Evolutionary conservation across 179 eudicot species (phyloP).

Genomic region (Monotropa hypopitys): DNA sequence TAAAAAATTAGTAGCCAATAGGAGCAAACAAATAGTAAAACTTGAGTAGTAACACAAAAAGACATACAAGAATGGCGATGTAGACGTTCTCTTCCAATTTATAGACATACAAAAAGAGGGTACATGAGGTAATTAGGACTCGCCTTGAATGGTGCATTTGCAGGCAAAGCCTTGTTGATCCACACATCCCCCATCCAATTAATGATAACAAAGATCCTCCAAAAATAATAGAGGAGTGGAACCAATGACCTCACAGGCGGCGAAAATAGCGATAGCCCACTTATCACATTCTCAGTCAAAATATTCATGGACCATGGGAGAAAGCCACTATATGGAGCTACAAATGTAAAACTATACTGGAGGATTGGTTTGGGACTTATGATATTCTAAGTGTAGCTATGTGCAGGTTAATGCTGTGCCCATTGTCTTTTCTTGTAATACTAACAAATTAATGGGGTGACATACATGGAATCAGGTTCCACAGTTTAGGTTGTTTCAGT

Average conservation of each 20-base stretch:
- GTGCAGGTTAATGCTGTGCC: not conserved
- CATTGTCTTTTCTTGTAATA: not conserved
- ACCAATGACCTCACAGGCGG: conserved; percentile 82
- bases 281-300: conserved; percentile 65
- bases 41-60: too few relatives aligned
- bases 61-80: too few relatives aligned
- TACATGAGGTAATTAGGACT: not conserved
- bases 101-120: not conserved
- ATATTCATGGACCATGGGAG: conserved; percentile 16
- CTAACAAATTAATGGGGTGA: not conserved
- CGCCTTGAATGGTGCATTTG: conserved; percentile 50
- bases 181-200: conserved; percentile 77
- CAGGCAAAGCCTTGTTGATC: conserved; percentile 52
- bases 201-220: conserved; percentile 61
- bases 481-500: not conserved
- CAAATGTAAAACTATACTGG: not conserved
- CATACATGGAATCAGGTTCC: not conserved
- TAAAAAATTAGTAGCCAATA: not conserved
- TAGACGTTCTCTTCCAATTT: too few relatives aligned
- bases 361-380: not conserved
- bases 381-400: not conserved
- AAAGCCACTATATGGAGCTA: not conserved
- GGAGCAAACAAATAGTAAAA: not conserved
- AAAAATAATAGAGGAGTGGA: conserved; percentile 62
- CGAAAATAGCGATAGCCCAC: conserved; percentile 65